Base-by-base conservation (phyloP, 495 filamentous ascomycete species). In the Tuber melanosporum region DNA sequence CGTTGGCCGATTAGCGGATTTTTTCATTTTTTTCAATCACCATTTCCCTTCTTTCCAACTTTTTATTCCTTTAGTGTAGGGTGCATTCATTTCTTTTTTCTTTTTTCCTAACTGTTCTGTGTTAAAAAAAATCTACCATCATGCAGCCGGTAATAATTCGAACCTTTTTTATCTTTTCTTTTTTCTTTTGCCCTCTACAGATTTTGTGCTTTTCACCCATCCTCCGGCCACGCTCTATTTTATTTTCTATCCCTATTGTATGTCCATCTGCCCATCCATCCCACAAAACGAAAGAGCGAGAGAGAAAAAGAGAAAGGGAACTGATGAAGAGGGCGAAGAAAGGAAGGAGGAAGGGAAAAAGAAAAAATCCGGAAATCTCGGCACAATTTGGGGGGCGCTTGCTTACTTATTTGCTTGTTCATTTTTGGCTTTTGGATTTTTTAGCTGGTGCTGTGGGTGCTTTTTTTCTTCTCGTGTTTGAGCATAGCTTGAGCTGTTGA, bases 1-100 rank as follows among this genome's bases (percentile, higher is more conserved):
- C 78, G 78, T 80, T 80, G 78, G 71, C 78, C 78, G 77, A 80
- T 79, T 79, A 76, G 76, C 78, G 79, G 78, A 73, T 79, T 80
- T 78, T 76, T 79, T 77, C 77, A 52, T 80, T 80, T 80, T 42
- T 73, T 76, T 32, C 57, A 66, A 66, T 66, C 69, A 32, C 43
- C 49, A 70, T 9, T 66, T 74, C 49, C 43, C 26, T 26, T 70
- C 49, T 74, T 70, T 74, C 47, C 20, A 74, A 74, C 39, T 32
- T 66, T 66, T 32, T 66, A 32, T 66, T 66, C 57, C 57, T 66
- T 66, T 32, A n/a, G 57, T 66, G 57, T 66, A n/a, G 57, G 57
- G 57, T 66, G 57, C 57, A 66, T 66, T 66, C 26, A 66, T 66
- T 32, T 32, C 26, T 32, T 66, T 66, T 76, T 76, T 76, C 43